Conservation (phyloP, 1,284 basidiomycete species). For the Takashimella koratensis region DNA sequence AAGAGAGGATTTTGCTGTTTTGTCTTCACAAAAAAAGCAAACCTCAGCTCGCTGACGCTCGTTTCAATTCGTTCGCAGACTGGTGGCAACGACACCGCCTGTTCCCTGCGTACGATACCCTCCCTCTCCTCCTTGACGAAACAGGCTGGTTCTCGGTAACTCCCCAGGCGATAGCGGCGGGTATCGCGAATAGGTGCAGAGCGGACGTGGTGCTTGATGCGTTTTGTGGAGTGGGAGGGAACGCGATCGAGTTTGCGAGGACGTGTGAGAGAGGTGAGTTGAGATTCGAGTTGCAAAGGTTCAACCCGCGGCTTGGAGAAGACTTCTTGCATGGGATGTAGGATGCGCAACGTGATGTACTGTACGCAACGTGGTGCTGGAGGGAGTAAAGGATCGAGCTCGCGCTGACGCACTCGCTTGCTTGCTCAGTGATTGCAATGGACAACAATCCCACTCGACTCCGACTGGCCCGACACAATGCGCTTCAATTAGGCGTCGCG, state of each 20-base stretch:
- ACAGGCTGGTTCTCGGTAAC: constrained; percentile 98
- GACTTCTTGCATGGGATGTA: too few species aligned
- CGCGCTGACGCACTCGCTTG: too few species aligned
- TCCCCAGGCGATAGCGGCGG: constrained; percentile 82
- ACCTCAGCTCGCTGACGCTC: neutral
- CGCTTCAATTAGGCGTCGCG: constrained; percentile 84
- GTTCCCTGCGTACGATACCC: constrained; percentile 72
- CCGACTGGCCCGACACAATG: constrained; percentile 85
- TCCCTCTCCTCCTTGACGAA: constrained; percentile 51
- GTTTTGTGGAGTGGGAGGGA: constrained; percentile 97
- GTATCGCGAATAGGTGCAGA: constrained; percentile 86
- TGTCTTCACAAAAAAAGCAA: constrained; percentile 6
- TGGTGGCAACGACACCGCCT: constrained; percentile 76
- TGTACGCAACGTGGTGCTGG: too few species aligned
- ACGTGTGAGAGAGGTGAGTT: constrained; percentile 80
- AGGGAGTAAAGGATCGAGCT: too few species aligned
- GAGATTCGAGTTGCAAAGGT: constrained; percentile 11
- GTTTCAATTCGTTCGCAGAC: constrained; percentile 54
- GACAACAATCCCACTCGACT: constrained; percentile 81
- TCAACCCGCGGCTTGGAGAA: too few species aligned
- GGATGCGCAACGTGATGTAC: too few species aligned
- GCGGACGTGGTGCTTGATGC: constrained; percentile 71
- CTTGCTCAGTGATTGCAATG: constrained; percentile 74
- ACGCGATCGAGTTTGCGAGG: constrained; percentile 92
- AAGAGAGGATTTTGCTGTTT: too few species aligned